Percentiles rank a stretch among this genome's conserved stretches.
phyloP scores from a whole-genome alignment of 306 rosid genomes.

The Quercus robur region DNA sequence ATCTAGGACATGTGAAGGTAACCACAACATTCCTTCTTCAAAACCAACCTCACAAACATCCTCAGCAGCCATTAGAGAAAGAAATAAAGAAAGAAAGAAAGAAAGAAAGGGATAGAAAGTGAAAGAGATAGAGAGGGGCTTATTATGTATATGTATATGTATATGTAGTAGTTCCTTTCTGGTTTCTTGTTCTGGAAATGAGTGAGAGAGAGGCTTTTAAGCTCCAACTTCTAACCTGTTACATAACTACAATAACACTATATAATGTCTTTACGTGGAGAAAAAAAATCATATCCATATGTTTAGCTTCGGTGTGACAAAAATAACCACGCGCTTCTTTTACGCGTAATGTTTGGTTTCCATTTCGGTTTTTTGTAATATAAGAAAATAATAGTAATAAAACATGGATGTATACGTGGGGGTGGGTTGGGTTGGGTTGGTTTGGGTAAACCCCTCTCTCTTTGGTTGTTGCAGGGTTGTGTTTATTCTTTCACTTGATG shows the following conservation, averaged over 20 bases:
- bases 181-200: constrained; percentile 17
- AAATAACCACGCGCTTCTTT: no score
- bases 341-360: no score
- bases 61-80: constrained; percentile 39
- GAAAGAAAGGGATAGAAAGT: constrained; percentile 1
- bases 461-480: constrained; percentile 37
- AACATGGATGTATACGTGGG: constrained; percentile 2
- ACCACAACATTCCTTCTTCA: constrained; percentile 61
- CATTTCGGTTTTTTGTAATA: no score
- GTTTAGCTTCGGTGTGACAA: no score
- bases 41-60: constrained; percentile 38
- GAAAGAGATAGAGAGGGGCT: neutral
- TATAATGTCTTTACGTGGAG: constrained; percentile 25
- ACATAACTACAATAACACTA: constrained; percentile 59
- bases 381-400: neutral
- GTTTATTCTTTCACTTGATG: constrained; percentile 24
- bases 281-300: neutral
- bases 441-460: constrained; percentile 54
- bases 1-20: constrained; percentile 53
- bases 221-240: constrained; percentile 63
- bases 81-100: constrained; percentile 8
- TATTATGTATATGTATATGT: neutral
- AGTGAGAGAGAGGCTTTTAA: constrained; percentile 33
- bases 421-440: constrained; percentile 39
- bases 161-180: neutral